phyloP scores from a whole-genome alignment of 2,329 filamentous ascomycete species.

The Sclerotinia nivalis region DNA sequence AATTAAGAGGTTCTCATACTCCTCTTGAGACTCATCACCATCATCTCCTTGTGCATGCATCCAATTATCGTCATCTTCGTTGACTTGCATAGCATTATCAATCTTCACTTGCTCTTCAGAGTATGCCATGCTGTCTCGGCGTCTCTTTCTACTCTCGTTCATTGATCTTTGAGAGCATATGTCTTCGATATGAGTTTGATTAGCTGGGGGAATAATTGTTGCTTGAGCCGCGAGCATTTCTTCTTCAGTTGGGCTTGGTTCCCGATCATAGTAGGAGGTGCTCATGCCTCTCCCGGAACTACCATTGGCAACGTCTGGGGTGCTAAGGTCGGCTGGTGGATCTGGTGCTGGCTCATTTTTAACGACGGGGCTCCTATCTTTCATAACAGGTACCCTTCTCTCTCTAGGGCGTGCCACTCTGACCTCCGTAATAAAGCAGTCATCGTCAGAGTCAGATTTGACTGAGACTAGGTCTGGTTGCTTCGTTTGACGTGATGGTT shows the following conservation, averaged over 20 bases:
- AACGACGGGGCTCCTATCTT: neutral
- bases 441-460: neutral
- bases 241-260: slow-evolving; percentile 7
- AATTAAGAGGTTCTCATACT: slow-evolving; percentile 9
- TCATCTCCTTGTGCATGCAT: slow-evolving; percentile 8
- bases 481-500: neutral
- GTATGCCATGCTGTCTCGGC: neutral
- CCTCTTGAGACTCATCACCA: slow-evolving; percentile 10
- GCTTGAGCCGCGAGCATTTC: slow-evolving; percentile 20
- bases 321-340: neutral
- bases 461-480: neutral
- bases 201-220: neutral
- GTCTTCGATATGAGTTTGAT: neutral
- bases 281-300: neutral
- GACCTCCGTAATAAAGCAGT: slow-evolving; percentile 1
- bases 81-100: slow-evolving; percentile 23
- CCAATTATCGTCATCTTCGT: slow-evolving; percentile 18
- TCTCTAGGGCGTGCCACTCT: neutral
- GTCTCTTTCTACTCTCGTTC: neutral
- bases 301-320: neutral
- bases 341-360: neutral
- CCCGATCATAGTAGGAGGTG: neutral
- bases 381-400: neutral
- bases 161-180: neutral
- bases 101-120: slow-evolving; percentile 19